These are phyloP conservation scores for Henckelia pumila DNA, from an alignment of 257 asterid species.

Conservation along the genomic window DNA sequence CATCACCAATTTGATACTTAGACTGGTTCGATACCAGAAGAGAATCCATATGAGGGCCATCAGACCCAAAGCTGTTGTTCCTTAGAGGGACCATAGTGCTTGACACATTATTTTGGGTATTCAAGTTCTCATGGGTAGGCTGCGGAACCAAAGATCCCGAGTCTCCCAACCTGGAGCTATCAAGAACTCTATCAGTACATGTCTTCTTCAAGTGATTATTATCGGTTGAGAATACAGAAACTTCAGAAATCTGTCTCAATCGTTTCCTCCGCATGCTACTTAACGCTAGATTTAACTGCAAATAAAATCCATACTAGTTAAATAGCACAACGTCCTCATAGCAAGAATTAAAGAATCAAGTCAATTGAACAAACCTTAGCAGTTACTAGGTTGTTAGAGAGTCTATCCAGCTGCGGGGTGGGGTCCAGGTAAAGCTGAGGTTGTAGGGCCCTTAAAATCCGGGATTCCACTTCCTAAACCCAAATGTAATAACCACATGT, in stretches of 20 bases:
- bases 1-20: slow-evolving; percentile 54
- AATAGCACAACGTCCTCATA: slow-evolving; percentile 6
- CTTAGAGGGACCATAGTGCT: slow-evolving; percentile 51
- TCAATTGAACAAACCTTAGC: slow-evolving; percentile 47
- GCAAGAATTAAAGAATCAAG: slow-evolving; percentile 15
- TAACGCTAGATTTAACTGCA: slow-evolving; percentile 70
- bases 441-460: slow-evolving; percentile 84
- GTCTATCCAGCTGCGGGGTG: slow-evolving; percentile 62
- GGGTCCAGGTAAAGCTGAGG: slow-evolving; percentile 90
- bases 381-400: slow-evolving; percentile 44
- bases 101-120: slow-evolving; percentile 52
- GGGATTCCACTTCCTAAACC: slow-evolving; percentile 92
- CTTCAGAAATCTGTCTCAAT: slow-evolving; percentile 63
- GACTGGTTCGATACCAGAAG: slow-evolving; percentile 56
- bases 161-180: slow-evolving; percentile 64
- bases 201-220: slow-evolving; percentile 57
- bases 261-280: slow-evolving; percentile 72
- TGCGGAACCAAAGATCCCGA: slow-evolving; percentile 53
- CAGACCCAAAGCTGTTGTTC: slow-evolving; percentile 66
- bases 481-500: slow-evolving; percentile 30
- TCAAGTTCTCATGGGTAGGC: slow-evolving; percentile 52
- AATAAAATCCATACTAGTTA: slow-evolving; percentile 23
- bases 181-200: slow-evolving; percentile 62
- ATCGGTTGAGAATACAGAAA: slow-evolving; percentile 47
- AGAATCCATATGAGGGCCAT: slow-evolving; percentile 55